A percentile compares a stretch with the other conserved stretches of the same genome.
Conservation (phyloP, 2,329 filamentous ascomycete genomes). For the Fusarium sp. region DNA sequence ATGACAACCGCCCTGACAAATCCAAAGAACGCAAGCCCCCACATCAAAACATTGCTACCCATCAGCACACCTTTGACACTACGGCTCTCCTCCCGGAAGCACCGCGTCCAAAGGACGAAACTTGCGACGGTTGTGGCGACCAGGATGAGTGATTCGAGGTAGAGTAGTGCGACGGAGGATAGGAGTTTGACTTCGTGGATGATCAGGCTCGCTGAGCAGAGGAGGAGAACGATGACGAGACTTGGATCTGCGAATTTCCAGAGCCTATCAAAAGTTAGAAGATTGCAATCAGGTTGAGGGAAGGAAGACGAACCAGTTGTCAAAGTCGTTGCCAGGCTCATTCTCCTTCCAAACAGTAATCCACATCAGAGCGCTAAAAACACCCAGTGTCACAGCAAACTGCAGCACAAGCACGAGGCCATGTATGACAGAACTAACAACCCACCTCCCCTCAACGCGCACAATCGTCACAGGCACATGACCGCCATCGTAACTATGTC, state of each 20-base stretch:
- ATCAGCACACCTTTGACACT: slow-evolving; percentile 43
- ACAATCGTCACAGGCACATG: slow-evolving; percentile 9
- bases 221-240: slow-evolving; percentile 33
- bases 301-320: slow-evolving; percentile 37
- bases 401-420: slow-evolving; percentile 45
- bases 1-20: slow-evolving; percentile 46
- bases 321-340: slow-evolving; percentile 39
- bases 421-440: slow-evolving; percentile 41
- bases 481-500: slow-evolving; percentile 4
- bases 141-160: slow-evolving; percentile 45
- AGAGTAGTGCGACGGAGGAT: slow-evolving; percentile 44
- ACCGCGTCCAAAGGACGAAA: slow-evolving; percentile 37
- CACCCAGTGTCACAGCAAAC: slow-evolving; percentile 37
- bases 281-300: fast-evolving
- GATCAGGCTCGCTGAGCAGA: slow-evolving; percentile 41
- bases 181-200: slow-evolving; percentile 44
- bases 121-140: slow-evolving; percentile 35
- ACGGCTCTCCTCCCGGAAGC: slow-evolving; percentile 38
- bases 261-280: slow-evolving; percentile 38
- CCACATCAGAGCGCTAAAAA: slow-evolving; percentile 46
- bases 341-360: slow-evolving; percentile 43
- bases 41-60: slow-evolving; percentile 45
- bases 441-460: slow-evolving; percentile 22
- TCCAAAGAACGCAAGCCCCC: slow-evolving; percentile 44
- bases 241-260: slow-evolving; percentile 41